Evolutionary conservation across 768 basidiomycete species (phyloP).

Genomic region (Paxillus ammoniavirescens): DNA sequence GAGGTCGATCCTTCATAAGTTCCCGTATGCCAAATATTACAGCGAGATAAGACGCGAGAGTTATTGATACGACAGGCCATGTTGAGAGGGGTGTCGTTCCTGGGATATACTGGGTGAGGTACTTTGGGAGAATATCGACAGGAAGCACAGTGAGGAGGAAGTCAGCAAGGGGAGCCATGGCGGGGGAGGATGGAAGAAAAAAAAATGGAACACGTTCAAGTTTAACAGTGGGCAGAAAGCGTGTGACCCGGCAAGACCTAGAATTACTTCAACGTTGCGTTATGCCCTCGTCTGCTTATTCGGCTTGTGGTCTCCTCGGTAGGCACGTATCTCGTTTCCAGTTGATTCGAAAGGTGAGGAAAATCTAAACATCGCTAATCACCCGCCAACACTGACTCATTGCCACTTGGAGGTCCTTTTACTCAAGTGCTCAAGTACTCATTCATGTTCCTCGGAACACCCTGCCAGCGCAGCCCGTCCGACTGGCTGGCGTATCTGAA

Average conservation of each 20-base stretch:
- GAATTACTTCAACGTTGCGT: too few species aligned
- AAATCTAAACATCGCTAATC: too few species aligned
- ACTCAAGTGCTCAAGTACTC: too few species aligned
- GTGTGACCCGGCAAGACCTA: conserved; percentile 22
- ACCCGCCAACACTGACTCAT: too few species aligned
- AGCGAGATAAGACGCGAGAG: conserved; percentile 80
- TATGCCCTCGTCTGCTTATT: too few species aligned
- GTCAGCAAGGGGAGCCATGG: conserved; percentile 76
- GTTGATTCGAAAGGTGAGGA: too few species aligned
- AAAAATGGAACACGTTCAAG: conserved; percentile 17
- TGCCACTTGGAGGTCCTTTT: too few species aligned
- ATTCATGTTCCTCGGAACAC: too few species aligned
- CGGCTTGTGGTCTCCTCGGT: too few species aligned
- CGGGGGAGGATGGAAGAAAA: conserved; percentile 26
- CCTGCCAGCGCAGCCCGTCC: too few species aligned
- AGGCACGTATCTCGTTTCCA: too few species aligned
- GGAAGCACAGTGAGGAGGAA: conserved; percentile 60
- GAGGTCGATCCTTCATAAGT: conserved; percentile 75
- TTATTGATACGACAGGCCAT: conserved; percentile 58
- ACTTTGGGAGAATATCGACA: conserved; percentile 36
- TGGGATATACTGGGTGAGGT: conserved; percentile 48
- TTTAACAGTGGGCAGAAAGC: conserved; percentile 27
- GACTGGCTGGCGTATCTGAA: too few species aligned
- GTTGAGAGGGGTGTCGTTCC: conserved; percentile 64
- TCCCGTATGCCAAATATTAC: conserved; percentile 83